Conservation (phyloP, 1,284 basidiomycete genomes). For the Trichosporon inkin region DNA sequence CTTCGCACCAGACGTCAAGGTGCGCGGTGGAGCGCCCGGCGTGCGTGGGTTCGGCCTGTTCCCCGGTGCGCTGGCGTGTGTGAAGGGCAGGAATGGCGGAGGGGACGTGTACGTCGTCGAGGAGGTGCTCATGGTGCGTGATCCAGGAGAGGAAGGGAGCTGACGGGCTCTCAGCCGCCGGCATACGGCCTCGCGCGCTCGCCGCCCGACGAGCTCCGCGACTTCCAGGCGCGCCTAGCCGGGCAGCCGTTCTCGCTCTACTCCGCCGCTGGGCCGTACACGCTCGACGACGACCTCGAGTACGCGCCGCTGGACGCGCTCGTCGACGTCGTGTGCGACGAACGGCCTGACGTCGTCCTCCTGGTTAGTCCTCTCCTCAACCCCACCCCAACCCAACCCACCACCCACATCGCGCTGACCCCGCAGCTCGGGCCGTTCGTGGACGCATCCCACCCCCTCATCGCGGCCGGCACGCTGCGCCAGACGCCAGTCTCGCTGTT, state of each 20-base stretch:
- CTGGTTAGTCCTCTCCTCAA: constrained; percentile 58
- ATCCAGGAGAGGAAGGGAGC: too few species aligned
- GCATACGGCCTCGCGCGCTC: constrained; percentile 47
- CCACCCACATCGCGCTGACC: too few species aligned
- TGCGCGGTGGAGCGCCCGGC: constrained; percentile 62
- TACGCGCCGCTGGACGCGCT: constrained; percentile 67
- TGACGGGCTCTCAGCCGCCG: constrained; percentile 42
- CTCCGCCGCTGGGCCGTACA: constrained; percentile 77
- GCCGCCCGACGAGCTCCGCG: constrained; percentile 34
- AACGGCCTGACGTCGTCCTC: constrained; percentile 71
- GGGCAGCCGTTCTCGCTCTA: constrained; percentile 60
- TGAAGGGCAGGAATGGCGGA: constrained; percentile 88
- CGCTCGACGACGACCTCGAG: constrained; percentile 67
- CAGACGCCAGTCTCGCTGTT: constrained; percentile 67
- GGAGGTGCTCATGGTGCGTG: constrained; percentile 72
- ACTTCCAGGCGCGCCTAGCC: constrained; percentile 42
- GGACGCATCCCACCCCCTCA: constrained; percentile 66
- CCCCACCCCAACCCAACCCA: too few species aligned
- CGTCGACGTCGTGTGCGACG: constrained; percentile 57
- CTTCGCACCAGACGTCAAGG: constrained; percentile 60
- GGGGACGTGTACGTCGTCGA: constrained; percentile 78
- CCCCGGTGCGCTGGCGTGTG: constrained; percentile 79
- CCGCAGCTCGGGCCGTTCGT: constrained; percentile 83
- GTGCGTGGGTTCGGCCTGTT: constrained; percentile 73
- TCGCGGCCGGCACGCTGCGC: constrained; percentile 68